phyloP scores from a whole-genome alignment of 495 filamentous ascomycete species.

The Penicillium simplicissimum region DNA sequence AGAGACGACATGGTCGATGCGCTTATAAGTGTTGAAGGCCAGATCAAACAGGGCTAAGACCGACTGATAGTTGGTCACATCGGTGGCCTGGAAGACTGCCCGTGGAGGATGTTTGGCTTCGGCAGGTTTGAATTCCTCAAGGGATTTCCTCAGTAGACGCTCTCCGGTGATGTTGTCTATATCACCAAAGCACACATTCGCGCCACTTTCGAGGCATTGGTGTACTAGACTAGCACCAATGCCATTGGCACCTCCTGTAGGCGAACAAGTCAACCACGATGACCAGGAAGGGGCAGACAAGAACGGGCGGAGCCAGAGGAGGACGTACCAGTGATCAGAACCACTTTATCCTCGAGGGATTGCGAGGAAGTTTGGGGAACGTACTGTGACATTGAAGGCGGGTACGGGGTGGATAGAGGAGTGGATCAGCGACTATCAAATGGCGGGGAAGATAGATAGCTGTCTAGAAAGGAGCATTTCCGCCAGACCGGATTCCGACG shows the following conservation, averaged over 20 bases:
- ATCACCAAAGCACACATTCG: conserved; percentile 50
- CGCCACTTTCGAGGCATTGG: conserved; percentile 45
- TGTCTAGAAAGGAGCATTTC: background rate
- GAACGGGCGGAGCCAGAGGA: background rate
- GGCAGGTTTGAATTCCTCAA: conserved; percentile 28
- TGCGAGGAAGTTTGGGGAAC: conserved; percentile 29
- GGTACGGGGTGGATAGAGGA: conserved; percentile 1
- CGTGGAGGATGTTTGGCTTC: conserved; percentile 26
- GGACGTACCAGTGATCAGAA: conserved; percentile 48
- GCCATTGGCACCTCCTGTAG: conserved; percentile 52
- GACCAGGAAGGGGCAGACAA: background rate
- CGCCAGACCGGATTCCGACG: background rate
- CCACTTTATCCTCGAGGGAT: conserved; percentile 43
- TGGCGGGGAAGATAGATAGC: background rate
- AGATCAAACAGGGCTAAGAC: conserved; percentile 47
- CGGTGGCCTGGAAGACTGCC: conserved; percentile 40
- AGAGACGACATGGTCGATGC: conserved; percentile 54
- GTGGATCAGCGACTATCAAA: conserved; percentile 6
- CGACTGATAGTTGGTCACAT: conserved; percentile 50
- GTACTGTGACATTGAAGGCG: conserved; percentile 28
- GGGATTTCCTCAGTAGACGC: conserved; percentile 24
- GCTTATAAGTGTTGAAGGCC: conserved; percentile 45
- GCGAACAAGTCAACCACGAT: background rate
- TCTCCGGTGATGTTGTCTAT: conserved; percentile 36
- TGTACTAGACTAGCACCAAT: conserved; percentile 55